These are phyloP conservation scores for Rhamnella rubrinervis DNA, from an alignment of 331 rosid species.

Conservation along the genomic window DNA sequence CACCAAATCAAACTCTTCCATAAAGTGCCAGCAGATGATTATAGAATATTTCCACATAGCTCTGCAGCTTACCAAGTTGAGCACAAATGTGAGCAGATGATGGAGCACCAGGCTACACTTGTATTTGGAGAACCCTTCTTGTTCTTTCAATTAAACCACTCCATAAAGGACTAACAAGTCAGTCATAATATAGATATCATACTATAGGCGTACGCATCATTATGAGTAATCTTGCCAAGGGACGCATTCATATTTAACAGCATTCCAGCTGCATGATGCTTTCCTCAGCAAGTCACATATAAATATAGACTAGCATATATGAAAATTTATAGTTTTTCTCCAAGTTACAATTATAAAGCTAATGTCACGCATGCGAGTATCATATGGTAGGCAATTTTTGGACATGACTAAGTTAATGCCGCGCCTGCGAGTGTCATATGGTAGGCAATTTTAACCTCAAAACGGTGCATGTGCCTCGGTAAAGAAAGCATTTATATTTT, in stretches of 20 bases:
- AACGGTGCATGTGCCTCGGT: too few relatives aligned
- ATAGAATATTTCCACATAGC: conserved; percentile 14
- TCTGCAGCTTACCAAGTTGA: conserved; percentile 7
- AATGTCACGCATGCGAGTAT: too few relatives aligned
- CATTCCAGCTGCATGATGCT: conserved; percentile 2
- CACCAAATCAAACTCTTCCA: conserved; percentile 47
- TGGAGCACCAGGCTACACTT: conserved; percentile 9
- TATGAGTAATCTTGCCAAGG: conserved; percentile 27
- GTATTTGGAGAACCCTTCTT: not conserved
- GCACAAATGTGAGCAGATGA: conserved; percentile 12
- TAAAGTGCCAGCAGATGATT: conserved; percentile 26
- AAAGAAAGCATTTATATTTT: too few relatives aligned
- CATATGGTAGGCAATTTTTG: too few relatives aligned
- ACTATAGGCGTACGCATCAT: conserved; percentile 27
- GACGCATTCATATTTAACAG: conserved; percentile 1
- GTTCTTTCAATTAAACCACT: conserved; percentile 13
- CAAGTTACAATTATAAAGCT: not conserved
- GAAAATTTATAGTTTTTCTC: not conserved
- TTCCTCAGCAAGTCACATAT: conserved; percentile 1
- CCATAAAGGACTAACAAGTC: conserved; percentile 7
- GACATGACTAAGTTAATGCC: not conserved
- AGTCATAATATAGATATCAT: conserved; percentile 18
- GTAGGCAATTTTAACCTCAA: too few relatives aligned
- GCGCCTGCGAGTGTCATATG: too few relatives aligned
- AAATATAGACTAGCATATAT: not conserved